A percentile compares a stretch with the other conserved stretches of the same genome.
Evolutionary conservation across 2,329 filamentous ascomycete genomes (phyloP).

Genomic region (Hypoxylon sp.): DNA sequence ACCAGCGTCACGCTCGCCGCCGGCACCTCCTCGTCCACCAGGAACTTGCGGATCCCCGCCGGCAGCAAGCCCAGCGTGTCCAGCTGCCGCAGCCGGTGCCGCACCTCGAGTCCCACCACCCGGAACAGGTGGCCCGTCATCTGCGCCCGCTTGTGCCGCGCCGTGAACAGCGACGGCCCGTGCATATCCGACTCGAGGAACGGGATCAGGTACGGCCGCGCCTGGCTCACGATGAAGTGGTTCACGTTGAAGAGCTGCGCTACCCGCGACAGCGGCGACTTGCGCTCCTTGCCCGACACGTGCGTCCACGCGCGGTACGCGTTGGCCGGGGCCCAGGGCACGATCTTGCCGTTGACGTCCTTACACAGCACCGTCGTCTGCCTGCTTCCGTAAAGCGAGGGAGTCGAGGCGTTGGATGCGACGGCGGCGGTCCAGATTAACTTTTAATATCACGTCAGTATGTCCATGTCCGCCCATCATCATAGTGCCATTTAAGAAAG

Average conservation of each 20-base stretch:
- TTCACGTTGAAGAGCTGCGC: conserved; percentile 91
- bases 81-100: conserved; percentile 81
- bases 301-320: conserved; percentile 75
- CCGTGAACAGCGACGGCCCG: conserved; percentile 70
- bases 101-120: conserved; percentile 77
- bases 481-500: not conserved
- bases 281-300: conserved; percentile 70
- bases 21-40: conserved; percentile 84
- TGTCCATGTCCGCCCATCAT: not conserved
- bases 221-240: conserved; percentile 94
- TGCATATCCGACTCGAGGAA: conserved; percentile 85
- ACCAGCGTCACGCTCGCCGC: conserved; percentile 82
- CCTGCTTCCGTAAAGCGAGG: conserved; percentile 70
- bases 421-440: conserved; percentile 83
- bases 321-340: conserved; percentile 74
- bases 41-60: conserved; percentile 72
- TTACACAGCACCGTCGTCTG: conserved; percentile 77
- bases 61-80: conserved; percentile 80
- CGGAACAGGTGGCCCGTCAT: conserved; percentile 67
- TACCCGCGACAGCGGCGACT: conserved; percentile 72
- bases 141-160: conserved; percentile 64
- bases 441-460: conserved; percentile 50
- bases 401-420: conserved; percentile 74
- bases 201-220: conserved; percentile 86
- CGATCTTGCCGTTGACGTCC: conserved; percentile 73